Conservation (phyloP, 345 rosid genomes). For the Eucalyptus erythrocorys region DNA sequence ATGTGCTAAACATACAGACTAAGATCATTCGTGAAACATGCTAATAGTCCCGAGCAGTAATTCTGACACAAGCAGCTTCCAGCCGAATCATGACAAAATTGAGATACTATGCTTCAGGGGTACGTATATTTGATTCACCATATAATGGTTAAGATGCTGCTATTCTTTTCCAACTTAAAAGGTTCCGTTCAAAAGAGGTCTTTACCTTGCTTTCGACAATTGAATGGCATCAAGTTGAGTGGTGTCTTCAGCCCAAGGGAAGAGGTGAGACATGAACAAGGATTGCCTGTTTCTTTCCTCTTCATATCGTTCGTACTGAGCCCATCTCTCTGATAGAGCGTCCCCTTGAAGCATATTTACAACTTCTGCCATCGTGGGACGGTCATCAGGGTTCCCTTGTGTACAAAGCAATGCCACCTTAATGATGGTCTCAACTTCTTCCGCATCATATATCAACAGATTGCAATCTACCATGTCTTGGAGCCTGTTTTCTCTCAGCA, state of each 20-base stretch:
- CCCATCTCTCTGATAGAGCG: conserved; percentile 68
- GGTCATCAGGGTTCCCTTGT: conserved; percentile 65
- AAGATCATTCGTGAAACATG: neutral
- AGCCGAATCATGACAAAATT: neutral
- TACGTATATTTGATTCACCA: neutral
- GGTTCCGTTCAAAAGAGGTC: neutral
- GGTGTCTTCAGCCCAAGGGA: conserved; percentile 55
- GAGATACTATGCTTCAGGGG: neutral
- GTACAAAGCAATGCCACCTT: conserved; percentile 81
- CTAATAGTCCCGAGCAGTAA: neutral
- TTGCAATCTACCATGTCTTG: conserved; percentile 65
- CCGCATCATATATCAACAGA: conserved; percentile 27
- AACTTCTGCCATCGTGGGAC: conserved; percentile 67
- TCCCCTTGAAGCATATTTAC: conserved; percentile 71
- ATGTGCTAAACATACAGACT: neutral
- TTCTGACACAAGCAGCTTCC: neutral
- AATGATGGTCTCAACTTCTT: conserved; percentile 65
- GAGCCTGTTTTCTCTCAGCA: conserved; percentile 60
- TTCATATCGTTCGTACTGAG: conserved; percentile 62
- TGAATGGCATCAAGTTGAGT: conserved; percentile 80
- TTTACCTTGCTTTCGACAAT: conserved; percentile 62
- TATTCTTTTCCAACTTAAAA: neutral
- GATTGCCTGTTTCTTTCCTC: conserved; percentile 44
- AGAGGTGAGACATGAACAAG: conserved; percentile 34
- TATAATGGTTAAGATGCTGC: neutral